phyloP scores from a whole-genome alignment of 345 rosid species.

The Raphanus raphanistrum region DNA sequence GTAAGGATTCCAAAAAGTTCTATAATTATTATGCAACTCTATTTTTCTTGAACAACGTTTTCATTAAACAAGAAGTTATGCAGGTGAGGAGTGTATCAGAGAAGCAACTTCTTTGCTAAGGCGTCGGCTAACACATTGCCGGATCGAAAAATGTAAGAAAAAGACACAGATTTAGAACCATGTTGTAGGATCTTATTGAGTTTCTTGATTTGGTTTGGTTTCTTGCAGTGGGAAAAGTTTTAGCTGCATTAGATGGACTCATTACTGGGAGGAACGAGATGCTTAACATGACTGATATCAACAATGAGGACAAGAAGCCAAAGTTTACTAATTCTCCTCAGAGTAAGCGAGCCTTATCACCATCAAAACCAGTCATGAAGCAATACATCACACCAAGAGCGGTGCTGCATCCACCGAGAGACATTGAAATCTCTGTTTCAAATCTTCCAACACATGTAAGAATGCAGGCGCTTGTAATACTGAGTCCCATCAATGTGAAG shows the following conservation, averaged over 20 bases:
- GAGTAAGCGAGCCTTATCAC: not conserved
- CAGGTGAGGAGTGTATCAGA: not conserved
- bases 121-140: not conserved
- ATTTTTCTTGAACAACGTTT: not conserved
- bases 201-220: not conserved
- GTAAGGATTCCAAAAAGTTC: constrained; percentile 25
- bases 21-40: not conserved
- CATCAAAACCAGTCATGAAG: constrained; percentile 25
- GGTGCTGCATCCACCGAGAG: constrained; percentile 30
- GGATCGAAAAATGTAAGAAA: not conserved
- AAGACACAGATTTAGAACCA: no score
- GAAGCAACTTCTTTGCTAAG: not conserved
- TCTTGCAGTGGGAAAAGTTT: constrained; percentile 51
- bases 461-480: constrained; percentile 57
- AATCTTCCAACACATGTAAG: constrained; percentile 37
- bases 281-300: constrained; percentile 51
- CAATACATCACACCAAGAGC: constrained; percentile 38
- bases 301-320: constrained; percentile 27
- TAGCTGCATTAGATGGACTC: constrained; percentile 57
- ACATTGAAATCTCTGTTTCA: constrained; percentile 28
- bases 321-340: constrained; percentile 7
- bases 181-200: not conserved
- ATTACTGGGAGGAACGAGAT: constrained; percentile 49
- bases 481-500: constrained; percentile 64
- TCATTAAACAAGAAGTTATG: not conserved